phyloP scores from a whole-genome alignment of 768 basidiomycete genomes.

The Agaricus blazei region DNA sequence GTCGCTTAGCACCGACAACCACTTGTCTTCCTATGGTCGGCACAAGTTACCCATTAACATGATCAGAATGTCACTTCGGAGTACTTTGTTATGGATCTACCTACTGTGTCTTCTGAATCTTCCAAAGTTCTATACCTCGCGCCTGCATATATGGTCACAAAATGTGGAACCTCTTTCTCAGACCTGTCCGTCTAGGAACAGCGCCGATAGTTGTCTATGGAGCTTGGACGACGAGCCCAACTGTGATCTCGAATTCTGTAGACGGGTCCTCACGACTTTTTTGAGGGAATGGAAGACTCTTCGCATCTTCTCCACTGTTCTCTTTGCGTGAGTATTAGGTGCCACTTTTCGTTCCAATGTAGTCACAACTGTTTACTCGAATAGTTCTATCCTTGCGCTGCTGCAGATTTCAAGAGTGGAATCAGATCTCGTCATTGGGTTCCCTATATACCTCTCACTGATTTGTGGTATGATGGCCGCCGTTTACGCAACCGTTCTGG shows the following conservation, averaged over 20 bases:
- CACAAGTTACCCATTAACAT: too few relatives aligned
- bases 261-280: neutral
- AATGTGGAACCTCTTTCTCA: neutral
- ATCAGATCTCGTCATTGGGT: neutral
- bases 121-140: constrained; percentile 5
- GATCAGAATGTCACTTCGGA: neutral
- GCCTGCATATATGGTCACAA: neutral
- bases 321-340: constrained; percentile 1
- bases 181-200: neutral
- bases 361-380: neutral
- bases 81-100: neutral
- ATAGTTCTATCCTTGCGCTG: constrained; percentile 5
- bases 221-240: neutral
- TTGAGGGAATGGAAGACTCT: constrained; percentile 4
- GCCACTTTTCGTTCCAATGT: neutral
- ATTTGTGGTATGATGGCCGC: constrained; percentile 1
- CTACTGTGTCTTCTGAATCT: constrained; percentile 2
- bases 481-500: constrained; percentile 5
- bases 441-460: constrained; percentile 1
- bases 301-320: neutral
- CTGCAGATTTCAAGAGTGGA: constrained; percentile 5
- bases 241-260: neutral
- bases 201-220: neutral
- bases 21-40: too few relatives aligned
- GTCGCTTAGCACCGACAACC: too few relatives aligned